Evolutionary conservation across 495 filamentous ascomycete species (phyloP).

Genomic region (Hyaloscypha hepaticicola): DNA sequence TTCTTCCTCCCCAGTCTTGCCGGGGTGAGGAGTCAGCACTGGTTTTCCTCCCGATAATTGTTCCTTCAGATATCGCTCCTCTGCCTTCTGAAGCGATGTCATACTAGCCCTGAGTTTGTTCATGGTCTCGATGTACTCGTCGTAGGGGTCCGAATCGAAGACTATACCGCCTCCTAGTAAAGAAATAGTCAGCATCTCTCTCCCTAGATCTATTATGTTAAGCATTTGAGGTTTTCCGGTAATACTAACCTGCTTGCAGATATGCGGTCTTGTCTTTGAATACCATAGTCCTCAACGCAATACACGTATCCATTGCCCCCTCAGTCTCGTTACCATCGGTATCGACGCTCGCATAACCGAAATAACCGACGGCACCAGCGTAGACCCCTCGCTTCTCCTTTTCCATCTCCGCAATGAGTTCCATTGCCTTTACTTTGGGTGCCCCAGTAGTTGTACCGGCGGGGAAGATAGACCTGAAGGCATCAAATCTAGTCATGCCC

Average conservation of each 20-base stretch:
- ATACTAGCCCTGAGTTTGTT: conserved; percentile 93
- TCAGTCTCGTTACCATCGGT: conserved; percentile 46
- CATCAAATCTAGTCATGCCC: conserved; percentile 89
- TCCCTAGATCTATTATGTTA: not conserved
- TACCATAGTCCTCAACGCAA: conserved; percentile 95
- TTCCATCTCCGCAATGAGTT: conserved; percentile 93
- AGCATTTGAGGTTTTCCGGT: not conserved
- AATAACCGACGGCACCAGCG: conserved; percentile 95
- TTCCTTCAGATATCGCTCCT: conserved; percentile 62
- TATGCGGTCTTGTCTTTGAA: conserved; percentile 89
- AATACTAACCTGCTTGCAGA: conserved; percentile 70
- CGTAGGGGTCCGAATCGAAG: conserved; percentile 89
- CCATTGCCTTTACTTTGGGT: conserved; percentile 95
- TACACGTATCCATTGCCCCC: conserved; percentile 97
- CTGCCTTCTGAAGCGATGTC: conserved; percentile 79
- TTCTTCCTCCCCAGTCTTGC: not conserved
- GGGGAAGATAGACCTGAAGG: conserved; percentile 93
- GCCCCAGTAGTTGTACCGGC: conserved; percentile 93
- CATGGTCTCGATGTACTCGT: conserved; percentile 96
- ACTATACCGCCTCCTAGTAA: conserved; percentile 85
- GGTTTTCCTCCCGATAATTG: conserved; percentile 9
- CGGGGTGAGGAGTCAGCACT: not conserved
- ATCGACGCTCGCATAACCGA: conserved; percentile 64
- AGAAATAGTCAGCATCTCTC: not conserved
- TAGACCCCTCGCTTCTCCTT: conserved; percentile 92